Conservation (phyloP, 2,329 filamentous ascomycete genomes). For the Aspergillus fischeri region DNA sequence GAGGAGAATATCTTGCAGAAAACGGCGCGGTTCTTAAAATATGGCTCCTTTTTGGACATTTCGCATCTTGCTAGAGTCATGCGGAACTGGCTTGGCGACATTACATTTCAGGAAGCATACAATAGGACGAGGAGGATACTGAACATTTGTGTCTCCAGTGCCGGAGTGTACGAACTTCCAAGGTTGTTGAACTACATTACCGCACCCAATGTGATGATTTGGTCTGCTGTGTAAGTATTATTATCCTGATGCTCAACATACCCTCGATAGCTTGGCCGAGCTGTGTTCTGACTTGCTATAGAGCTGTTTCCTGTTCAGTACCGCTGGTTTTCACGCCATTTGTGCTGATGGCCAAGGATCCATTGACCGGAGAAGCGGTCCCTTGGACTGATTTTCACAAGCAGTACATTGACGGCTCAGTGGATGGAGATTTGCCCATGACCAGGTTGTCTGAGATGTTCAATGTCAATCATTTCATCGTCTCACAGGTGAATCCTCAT, state of each 20-base stretch:
- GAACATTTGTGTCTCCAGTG: conserved; percentile 89
- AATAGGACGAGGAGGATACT: conserved; percentile 88
- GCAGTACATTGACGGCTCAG: conserved; percentile 89
- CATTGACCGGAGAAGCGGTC: conserved; percentile 68
- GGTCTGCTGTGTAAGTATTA: conserved; percentile 74
- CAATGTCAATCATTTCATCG: conserved; percentile 97
- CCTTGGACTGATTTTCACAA: conserved; percentile 85
- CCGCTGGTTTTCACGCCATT: conserved; percentile 79
- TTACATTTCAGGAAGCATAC: conserved; percentile 94
- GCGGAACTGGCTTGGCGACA: conserved; percentile 73
- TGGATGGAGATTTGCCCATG: conserved; percentile 92
- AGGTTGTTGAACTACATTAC: conserved; percentile 88
- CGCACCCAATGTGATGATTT: conserved; percentile 89
- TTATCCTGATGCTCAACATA: not conserved
- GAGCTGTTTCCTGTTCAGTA: conserved; percentile 88
- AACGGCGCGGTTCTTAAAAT: conserved; percentile 69
- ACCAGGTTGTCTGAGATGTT: conserved; percentile 88
- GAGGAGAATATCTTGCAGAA: conserved; percentile 64
- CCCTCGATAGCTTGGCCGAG: not conserved
- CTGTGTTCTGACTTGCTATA: conserved; percentile 22
- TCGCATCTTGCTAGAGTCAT: conserved; percentile 76
- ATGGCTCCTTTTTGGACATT: conserved; percentile 81
- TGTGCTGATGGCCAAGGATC: conserved; percentile 78
- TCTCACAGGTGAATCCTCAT: conserved; percentile 94
- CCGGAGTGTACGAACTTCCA: conserved; percentile 81